Evolutionary conservation across 106 monocot species (phyloP), one percentile per base, ranked within the genome.

Genomic region (Acanthochlamys bracteata): DNA sequence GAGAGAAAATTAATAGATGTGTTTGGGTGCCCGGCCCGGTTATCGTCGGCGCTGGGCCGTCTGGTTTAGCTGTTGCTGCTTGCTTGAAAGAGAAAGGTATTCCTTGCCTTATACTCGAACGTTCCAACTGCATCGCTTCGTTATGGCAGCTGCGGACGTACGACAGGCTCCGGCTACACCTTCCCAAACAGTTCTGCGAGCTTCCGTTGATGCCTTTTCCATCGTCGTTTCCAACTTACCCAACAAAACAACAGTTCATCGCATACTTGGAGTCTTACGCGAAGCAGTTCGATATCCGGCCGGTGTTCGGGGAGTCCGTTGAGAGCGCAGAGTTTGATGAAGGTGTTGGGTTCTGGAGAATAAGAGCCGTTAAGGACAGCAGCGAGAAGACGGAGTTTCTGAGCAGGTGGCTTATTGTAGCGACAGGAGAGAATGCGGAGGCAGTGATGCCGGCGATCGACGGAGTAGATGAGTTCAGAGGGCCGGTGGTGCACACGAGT

Each of bases 381-480:
- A 25, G 47, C 20, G 65, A 58, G 61, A 67, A 4, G 42, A 70
- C 1, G 25, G 82, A 73, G 59, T 86, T 82, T 55, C 11, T 55
- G 0, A 71, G 66, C 15, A 66, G 81, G 43, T 89, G 85, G 88
- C 68, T 93, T 20, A 73, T 93, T 20, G 93, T 78, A 25, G 93
- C 93, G 4, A 89, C 88, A 3, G 93, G 93, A 23, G 93, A 93
- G 80, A 93, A 93, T 80, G 93, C 93, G 4, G 93, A 93, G 69
- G 70, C 61, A 11, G 85, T 83, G 19, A 64, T 73, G 43, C 93
- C 93, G 3, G 75, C 73, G 21, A 82, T 93, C 53, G 72, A 80
- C 10, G 89, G 93, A 0, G 39, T 83, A 20, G 47, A 19, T 7
- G 75, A 61, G 52, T 83, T 86, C 58, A 59, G 20, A 11, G 81